Base-by-base conservation (phyloP, 352 stramenopile genomes). In the Globisporangium alternatum region DNA sequence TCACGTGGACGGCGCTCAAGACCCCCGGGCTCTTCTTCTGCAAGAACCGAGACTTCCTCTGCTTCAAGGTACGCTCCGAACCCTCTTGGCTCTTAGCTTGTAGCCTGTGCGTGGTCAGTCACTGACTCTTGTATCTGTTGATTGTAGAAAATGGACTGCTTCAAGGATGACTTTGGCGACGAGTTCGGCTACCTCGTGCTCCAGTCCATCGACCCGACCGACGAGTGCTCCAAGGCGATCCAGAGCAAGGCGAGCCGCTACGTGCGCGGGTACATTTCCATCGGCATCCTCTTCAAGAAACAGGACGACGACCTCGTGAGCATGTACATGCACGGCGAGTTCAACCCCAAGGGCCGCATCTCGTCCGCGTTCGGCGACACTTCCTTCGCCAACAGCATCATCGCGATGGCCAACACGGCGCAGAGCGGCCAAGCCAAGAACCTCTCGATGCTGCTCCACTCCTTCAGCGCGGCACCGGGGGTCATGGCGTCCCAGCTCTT, bases 401-500 rank as follows among this genome's bases (percentile, higher is more conserved):
- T 82, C 22, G 82, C 81, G 13, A 66, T 93, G 41, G 77, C 78
- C 43, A 86, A 89, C 37, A 81, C 84, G 2, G 73, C 81, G 28
- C 76, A 83, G 47, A 87, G 75, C 22, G 84, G 84, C 5, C 80
- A 93, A 37, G 81, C 84, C 35, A 93, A 93, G 78, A 90, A 83
- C 62, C 66, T 93, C 37, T 86, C 84, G 30, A 60, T 79, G 47
- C 65, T 91, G 43, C 68, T 93, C 21, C 78, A 65, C 64, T 77
- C 56, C 49, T 67, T 62, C 25, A 64, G 48, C 44, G 33, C 55
- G 3, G n/a, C 47, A 17, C 44, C 41, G 37, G 22, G 31, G 15
- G 47, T 41, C 35, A 43, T 56, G 28, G 45, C 22, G 48, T 44
- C 45, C 19, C 62, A 51, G 15, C 53, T 69, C 15, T 41, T 59